These are phyloP conservation scores for Mycena galopus DNA, from an alignment of 768 basidiomycete genomes.

Conservation along the genomic window DNA sequence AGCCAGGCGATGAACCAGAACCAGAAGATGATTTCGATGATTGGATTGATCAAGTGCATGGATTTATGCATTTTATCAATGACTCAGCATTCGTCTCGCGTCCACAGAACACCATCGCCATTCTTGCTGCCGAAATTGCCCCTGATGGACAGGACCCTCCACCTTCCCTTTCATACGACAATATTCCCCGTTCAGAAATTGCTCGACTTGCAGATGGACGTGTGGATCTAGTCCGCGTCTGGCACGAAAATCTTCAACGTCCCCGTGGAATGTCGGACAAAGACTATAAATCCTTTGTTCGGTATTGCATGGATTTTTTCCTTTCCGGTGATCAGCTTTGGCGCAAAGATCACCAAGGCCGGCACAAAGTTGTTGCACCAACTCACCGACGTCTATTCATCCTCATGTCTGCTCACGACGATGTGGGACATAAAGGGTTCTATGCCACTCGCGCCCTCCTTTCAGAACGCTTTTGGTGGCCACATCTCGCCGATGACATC, in stretches of 20 bases:
- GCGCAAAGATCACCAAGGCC: conserved; percentile 34
- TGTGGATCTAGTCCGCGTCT: conserved; percentile 19
- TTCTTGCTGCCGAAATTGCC: not conserved
- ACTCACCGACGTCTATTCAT: conserved; percentile 32
- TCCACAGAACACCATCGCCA: not conserved
- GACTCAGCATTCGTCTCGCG: not conserved
- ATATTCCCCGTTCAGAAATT: not conserved
- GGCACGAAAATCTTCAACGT: too few species aligned
- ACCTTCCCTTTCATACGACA: not conserved
- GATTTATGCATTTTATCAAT: conserved; percentile 36
- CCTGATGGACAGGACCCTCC: not conserved
- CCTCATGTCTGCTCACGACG: too few species aligned
- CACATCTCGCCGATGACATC: conserved; percentile 31
- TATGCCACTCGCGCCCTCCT: conserved; percentile 31
- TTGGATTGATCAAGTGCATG: too few species aligned
- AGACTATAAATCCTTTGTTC: too few species aligned
- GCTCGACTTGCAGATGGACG: conserved; percentile 8
- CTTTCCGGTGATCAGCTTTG: too few species aligned
- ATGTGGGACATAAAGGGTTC: conserved; percentile 44
- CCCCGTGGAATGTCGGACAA: too few species aligned
- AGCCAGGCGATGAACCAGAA: too few species aligned
- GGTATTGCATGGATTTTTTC: too few species aligned
- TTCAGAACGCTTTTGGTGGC: conserved; percentile 42
- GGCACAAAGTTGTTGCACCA: conserved; percentile 41
- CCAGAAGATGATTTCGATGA: too few species aligned